These are phyloP conservation scores for Solanum pimpinellifolium DNA, from an alignment of 257 asterid species.

Conservation along the genomic window DNA sequence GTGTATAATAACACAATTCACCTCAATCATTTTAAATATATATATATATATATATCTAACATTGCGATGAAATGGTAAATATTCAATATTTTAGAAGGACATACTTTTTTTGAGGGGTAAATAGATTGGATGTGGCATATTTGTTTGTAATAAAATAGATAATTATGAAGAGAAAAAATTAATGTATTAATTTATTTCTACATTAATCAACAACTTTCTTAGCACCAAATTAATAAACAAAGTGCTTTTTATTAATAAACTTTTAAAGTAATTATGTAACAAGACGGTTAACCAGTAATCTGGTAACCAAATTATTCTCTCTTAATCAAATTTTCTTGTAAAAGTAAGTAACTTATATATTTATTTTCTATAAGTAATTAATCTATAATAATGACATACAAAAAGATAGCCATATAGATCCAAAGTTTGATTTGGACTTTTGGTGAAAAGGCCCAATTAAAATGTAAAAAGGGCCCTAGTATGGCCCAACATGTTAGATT, in stretches of 20 bases:
- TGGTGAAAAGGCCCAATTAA: not conserved
- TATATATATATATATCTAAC: too few relatives aligned
- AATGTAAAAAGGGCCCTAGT: not conserved
- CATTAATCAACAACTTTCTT: not conserved
- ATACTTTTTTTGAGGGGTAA: too few relatives aligned
- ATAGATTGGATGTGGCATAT: too few relatives aligned
- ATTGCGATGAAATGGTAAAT: not conserved
- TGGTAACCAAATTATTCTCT: not conserved
- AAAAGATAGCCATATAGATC: not conserved
- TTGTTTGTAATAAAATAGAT: not conserved
- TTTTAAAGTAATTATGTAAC: not conserved
- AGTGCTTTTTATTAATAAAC: not conserved
- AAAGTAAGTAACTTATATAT: not conserved
- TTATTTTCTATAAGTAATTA: not conserved
- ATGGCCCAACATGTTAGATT: not conserved
- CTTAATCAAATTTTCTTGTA: not conserved
- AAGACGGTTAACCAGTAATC: not conserved
- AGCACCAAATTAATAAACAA: not conserved
- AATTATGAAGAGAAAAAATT: not conserved
- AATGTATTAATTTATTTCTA: not conserved
- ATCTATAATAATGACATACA: not conserved
- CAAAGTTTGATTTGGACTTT: not conserved
- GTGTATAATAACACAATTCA: not conserved
- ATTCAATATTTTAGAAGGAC: too few relatives aligned
- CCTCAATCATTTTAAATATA: too few relatives aligned